These are phyloP conservation scores for Ustilago vetiveriae DNA, from an alignment of 1,284 basidiomycete species.

Conservation along the genomic window DNA sequence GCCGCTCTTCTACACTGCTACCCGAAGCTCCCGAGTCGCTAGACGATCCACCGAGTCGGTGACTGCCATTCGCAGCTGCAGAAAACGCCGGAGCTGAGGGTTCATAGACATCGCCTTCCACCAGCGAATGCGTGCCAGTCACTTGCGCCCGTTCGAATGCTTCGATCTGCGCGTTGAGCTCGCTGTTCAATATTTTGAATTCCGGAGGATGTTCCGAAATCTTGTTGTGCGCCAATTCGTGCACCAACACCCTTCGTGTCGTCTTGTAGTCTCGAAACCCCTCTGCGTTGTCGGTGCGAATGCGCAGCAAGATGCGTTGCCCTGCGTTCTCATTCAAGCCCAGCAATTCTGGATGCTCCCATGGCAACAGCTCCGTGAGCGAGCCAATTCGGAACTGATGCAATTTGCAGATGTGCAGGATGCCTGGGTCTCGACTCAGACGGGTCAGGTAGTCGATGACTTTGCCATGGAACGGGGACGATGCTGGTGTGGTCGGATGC, in stretches of 20 bases:
- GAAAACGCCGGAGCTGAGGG: conserved; percentile 14
- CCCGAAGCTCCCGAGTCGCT: not conserved
- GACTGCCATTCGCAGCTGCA: not conserved
- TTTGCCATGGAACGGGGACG: conserved; percentile 26
- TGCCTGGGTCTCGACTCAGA: conserved; percentile 51
- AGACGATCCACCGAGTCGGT: conserved; percentile 8
- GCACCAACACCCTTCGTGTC: conserved; percentile 56
- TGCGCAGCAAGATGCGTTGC: conserved; percentile 53
- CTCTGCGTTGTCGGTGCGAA: conserved; percentile 58
- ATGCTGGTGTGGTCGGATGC: conserved; percentile 39
- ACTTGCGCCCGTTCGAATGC: conserved; percentile 41
- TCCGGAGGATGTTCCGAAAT: conserved; percentile 58
- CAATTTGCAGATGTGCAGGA: conserved; percentile 58
- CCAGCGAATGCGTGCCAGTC: conserved; percentile 29
- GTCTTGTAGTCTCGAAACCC: conserved; percentile 62
- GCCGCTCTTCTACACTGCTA: conserved; percentile 33
- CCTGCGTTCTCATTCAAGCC: conserved; percentile 63
- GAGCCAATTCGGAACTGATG: conserved; percentile 51
- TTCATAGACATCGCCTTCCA: conserved; percentile 46
- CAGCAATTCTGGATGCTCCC: conserved; percentile 56
- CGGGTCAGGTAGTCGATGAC: conserved; percentile 45
- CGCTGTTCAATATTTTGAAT: conserved; percentile 61
- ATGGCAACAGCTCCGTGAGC: conserved; percentile 60
- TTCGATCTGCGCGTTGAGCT: conserved; percentile 60
- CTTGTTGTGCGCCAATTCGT: conserved; percentile 63